These are phyloP conservation scores for Aspergillus calidoustus DNA, from an alignment of 2,329 filamentous ascomycete genomes.

Conservation along the genomic window DNA sequence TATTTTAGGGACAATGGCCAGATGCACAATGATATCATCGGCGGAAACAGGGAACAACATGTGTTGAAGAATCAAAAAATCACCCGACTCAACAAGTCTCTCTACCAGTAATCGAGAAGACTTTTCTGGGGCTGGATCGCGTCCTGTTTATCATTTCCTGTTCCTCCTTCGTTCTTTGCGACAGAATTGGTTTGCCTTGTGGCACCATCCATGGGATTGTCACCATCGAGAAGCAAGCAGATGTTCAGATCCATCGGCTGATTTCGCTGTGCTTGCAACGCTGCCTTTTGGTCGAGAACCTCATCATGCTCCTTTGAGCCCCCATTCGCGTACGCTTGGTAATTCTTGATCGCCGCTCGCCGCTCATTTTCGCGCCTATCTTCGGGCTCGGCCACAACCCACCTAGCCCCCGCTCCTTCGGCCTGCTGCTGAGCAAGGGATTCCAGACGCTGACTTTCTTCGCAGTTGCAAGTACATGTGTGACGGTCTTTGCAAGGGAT, in stretches of 20 bases:
- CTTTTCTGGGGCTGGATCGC: not conserved
- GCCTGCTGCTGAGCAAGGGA: not conserved
- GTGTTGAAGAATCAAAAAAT: not conserved
- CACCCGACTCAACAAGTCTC: not conserved
- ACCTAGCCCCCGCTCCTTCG: not conserved
- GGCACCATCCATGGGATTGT: conserved; percentile 2
- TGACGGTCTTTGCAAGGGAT: conserved; percentile 34
- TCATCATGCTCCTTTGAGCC: conserved; percentile 36
- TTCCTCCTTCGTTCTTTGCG: not conserved
- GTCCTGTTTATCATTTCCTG: not conserved
- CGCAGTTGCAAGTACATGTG: conserved; percentile 38
- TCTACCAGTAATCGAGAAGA: conserved; percentile 1
- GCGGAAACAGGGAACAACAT: not conserved
- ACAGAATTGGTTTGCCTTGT: conserved; percentile 1
- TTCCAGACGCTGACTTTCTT: conserved; percentile 1
- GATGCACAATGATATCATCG: not conserved
- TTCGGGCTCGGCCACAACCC: not conserved
- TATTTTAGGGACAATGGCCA: not conserved
- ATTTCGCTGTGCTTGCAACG: not conserved
- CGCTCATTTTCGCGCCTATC: not conserved
- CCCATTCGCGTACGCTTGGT: conserved; percentile 37
- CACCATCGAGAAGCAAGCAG: not conserved
- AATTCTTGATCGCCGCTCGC: conserved; percentile 22
- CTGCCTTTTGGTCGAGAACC: conserved; percentile 23
- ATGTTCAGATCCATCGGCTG: not conserved